phyloP scores from a whole-genome alignment of 2,329 filamentous ascomycete genomes.

The Colletotrichum theobromicola region DNA sequence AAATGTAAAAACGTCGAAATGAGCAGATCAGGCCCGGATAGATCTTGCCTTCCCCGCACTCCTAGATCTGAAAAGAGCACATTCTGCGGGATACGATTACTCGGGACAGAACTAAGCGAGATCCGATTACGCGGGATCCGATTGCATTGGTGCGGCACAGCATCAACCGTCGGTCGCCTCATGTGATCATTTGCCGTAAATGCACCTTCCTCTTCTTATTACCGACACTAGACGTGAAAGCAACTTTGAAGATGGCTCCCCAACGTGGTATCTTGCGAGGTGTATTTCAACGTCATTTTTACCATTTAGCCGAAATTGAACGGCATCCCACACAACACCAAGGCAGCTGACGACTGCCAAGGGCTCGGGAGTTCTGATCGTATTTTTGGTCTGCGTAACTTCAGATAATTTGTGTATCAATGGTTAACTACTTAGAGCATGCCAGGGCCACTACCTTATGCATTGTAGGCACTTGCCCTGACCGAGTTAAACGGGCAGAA shows the following conservation, averaged over 20 bases:
- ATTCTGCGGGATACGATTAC: background rate
- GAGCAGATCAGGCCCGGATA: background rate
- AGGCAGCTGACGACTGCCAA: background rate
- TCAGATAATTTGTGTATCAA: background rate
- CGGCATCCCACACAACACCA: background rate
- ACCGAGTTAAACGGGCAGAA: too few relatives aligned
- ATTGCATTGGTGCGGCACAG: background rate
- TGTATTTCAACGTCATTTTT: background rate
- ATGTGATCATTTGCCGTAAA: background rate
- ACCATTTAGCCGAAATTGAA: background rate
- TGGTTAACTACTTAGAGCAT: background rate
- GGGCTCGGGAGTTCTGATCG: rapidly evolving
- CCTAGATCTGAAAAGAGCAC: too few relatives aligned
- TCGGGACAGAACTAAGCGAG: background rate
- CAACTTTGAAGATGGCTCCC: background rate
- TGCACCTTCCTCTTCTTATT: background rate
- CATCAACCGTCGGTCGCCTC: background rate
- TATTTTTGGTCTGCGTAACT: rapidly evolving
- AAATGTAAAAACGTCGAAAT: background rate
- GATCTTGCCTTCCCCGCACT: background rate
- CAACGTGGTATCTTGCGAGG: rapidly evolving
- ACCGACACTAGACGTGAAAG: background rate
- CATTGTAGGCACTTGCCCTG: too few relatives aligned
- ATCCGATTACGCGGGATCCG: background rate
- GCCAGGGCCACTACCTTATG: too few relatives aligned